Evolutionary conservation across 352 stramenopile species (phyloP), one percentile per base, ranked within the genome.

Genomic region (Phytophthora lateralis): DNA sequence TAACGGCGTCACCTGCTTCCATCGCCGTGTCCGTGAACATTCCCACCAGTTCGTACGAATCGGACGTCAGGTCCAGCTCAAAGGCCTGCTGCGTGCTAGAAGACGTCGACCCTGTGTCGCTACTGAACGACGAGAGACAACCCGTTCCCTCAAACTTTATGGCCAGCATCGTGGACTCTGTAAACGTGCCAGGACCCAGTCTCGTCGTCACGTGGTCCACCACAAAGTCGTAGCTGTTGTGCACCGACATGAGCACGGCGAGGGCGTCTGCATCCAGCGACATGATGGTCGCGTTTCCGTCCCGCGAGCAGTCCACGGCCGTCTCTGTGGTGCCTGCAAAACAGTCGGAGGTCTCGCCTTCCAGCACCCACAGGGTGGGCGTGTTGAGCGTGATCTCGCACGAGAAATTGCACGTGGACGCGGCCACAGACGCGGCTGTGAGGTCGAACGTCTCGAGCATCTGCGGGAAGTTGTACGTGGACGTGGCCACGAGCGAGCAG

Each of bases 381-480:
- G 80, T 76, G 38, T 76, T 61, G 17, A 91, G 47, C 29, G 66
- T 76, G 18, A 88, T 67, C 45, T 82, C 61, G 6, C 71, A 69
- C 11, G 73, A 70, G 24, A 88, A 91, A 35, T 74, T 69, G 45
- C 85, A 94, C 8, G 49, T 41, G 4, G 43, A 46, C 7, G 61
- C 51, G 5, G 53, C 21, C 14, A 94, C 60, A 7, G 71, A 85
- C 18, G 54, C 46, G 6, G 66, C 30, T 9, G 81, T 77, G 5
- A 94, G 55, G 55, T 84, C 75, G 54, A 87, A 89, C n/a, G 78
- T 76, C 29, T 72, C 54, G 34, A 94, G 73, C 69, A 92, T 77
- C 45, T 75, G 69, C 3, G 85, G 85, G 46, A 94, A 94, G 60
- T 92, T 85, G 67, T 85, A 94, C 8, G 27, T 66, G 43, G 81